Conservation (phyloP, 148 eudicot genomes). For the Heliamphora exappendiculata region DNA sequence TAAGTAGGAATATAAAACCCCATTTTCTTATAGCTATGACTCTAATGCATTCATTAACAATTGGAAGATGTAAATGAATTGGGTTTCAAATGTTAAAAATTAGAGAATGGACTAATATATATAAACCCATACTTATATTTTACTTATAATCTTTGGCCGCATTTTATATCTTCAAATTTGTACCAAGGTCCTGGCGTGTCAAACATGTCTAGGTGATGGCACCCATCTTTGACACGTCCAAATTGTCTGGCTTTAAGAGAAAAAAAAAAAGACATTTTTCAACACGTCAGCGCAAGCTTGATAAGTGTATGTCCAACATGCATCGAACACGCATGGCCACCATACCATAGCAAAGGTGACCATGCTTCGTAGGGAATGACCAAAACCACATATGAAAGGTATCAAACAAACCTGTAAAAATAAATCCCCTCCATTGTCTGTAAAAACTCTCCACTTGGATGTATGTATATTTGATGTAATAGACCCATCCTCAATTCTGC, state of each 20-base stretch:
- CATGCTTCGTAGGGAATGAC: slow-evolving; percentile 1
- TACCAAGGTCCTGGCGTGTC: neutral
- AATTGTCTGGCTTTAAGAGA: neutral
- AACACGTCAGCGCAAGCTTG: neutral
- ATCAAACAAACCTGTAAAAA: slow-evolving; percentile 42
- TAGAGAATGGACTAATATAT: neutral
- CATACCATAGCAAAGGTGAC: neutral
- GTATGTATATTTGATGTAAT: slow-evolving; percentile 82
- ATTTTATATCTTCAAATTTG: neutral
- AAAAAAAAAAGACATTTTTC: neutral
- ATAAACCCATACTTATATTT: neutral
- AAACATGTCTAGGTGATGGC: neutral
- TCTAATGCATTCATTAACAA: neutral
- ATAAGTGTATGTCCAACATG: neutral
- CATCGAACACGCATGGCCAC: neutral
- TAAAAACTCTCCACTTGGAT: slow-evolving; percentile 87
- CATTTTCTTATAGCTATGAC: neutral
- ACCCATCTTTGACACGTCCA: neutral
- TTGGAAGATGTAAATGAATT: neutral
- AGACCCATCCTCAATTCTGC: slow-evolving; percentile 74
- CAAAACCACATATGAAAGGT: neutral
- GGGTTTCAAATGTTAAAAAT: neutral
- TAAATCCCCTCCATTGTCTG: slow-evolving; percentile 71
- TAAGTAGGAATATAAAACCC: neutral
- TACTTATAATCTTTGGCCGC: neutral